Evolutionary conservation across 2,329 filamentous ascomycete species (phyloP).

Genomic region (Ceratocystis variospora): DNA sequence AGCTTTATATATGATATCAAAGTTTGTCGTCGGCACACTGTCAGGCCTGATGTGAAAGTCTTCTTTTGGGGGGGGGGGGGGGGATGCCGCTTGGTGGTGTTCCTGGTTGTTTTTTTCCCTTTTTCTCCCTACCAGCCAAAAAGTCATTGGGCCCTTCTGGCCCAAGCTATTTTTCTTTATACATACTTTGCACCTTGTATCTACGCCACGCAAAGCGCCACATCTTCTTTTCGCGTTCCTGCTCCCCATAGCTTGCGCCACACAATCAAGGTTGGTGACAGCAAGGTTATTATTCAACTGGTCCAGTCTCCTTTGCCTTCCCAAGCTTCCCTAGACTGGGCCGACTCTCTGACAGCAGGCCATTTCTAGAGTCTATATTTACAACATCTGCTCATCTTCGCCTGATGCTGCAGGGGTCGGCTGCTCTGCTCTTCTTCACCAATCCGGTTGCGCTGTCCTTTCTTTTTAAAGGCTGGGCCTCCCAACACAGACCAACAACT

Average conservation of each 20-base stretch:
- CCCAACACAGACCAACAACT: slow-evolving; percentile 4
- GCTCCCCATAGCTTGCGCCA: background rate
- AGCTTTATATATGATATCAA: background rate
- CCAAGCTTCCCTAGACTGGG: background rate
- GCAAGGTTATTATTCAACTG: background rate
- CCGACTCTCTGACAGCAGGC: slow-evolving; percentile 3
- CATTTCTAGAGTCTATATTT: slow-evolving; percentile 4
- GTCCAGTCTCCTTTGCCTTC: background rate
- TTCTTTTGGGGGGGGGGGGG: background rate
- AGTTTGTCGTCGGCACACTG: background rate
- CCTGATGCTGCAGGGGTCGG: slow-evolving; percentile 15
- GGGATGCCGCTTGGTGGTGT: background rate
- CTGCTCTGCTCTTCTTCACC: background rate
- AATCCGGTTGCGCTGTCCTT: background rate
- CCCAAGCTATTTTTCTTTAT: background rate
- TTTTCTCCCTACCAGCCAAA: background rate
- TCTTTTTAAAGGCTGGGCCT: slow-evolving; percentile 7
- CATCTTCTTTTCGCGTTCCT: background rate
- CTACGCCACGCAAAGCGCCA: background rate
- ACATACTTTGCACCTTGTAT: background rate
- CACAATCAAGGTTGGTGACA: background rate
- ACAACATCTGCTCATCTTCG: slow-evolving; percentile 15
- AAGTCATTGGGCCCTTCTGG: slow-evolving; percentile 8
- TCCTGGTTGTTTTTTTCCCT: background rate
- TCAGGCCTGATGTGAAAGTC: background rate